A percentile compares a stretch with the other conserved stretches of the same genome.
Evolutionary conservation across 2,329 filamentous ascomycete genomes (phyloP).

Genomic region (Penicillium frequentans): DNA sequence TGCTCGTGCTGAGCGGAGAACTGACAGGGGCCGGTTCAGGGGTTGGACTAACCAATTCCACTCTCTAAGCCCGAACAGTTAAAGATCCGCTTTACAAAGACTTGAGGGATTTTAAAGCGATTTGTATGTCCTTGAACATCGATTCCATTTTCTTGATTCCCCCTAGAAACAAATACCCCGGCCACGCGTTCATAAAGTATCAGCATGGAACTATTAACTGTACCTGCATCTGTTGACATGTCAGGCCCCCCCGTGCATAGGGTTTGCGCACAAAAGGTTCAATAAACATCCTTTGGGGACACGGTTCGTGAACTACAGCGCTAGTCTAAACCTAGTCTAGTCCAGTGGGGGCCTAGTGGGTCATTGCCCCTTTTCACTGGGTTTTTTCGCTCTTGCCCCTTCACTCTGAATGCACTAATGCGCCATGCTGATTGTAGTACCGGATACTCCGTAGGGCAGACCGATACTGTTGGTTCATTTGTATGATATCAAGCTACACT

Average conservation of each 20-base stretch:
- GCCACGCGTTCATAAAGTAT: background rate
- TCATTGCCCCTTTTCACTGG: constrained; percentile 11
- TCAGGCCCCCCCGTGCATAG: background rate
- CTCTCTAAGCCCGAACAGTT: constrained; percentile 10
- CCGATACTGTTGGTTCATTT: background rate
- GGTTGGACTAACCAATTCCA: constrained; percentile 15
- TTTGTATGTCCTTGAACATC: too few relatives aligned
- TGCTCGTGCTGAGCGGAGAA: constrained; percentile 23
- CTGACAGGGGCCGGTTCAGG: constrained; percentile 27
- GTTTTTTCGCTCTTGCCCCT: background rate
- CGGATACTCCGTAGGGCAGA: too few relatives aligned
- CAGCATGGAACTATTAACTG: background rate
- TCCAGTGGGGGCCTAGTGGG: background rate
- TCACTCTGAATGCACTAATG: background rate
- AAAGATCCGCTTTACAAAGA: constrained; percentile 8
- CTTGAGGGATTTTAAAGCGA: background rate
- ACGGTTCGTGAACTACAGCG: constrained; percentile 17
- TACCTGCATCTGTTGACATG: background rate
- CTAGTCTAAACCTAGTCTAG: constrained; percentile 10
- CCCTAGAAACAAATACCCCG: background rate
- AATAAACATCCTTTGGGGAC: constrained; percentile 1
- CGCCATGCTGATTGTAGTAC: background rate
- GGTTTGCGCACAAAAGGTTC: constrained; percentile 1
- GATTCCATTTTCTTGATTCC: too few relatives aligned
- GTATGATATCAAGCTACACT: background rate